Conservation (phyloP, 2,329 filamentous ascomycete species). For the Hortaea werneckii region DNA sequence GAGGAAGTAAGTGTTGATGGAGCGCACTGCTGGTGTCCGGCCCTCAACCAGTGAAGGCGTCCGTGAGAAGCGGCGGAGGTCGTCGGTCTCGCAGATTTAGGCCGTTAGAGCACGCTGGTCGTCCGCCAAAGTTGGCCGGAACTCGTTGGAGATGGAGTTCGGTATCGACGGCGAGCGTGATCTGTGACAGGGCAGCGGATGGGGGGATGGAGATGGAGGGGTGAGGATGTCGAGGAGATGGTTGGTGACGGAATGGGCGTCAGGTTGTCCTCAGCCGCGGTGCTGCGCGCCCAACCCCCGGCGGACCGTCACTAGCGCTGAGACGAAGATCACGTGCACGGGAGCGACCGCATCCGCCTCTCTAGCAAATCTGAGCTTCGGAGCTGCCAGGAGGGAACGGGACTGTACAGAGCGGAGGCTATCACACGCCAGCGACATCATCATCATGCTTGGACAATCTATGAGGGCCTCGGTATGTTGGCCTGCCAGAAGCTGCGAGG, state of each 20-base stretch:
- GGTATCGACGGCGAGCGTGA: not conserved
- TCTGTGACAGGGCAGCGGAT: constrained; percentile 16
- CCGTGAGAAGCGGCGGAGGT: constrained; percentile 30
- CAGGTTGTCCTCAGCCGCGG: not conserved
- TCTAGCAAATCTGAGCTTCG: not conserved
- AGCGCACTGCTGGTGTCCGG: constrained; percentile 14
- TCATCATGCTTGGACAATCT: constrained; percentile 50
- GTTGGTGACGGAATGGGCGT: constrained; percentile 4
- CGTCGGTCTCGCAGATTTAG: constrained; percentile 20
- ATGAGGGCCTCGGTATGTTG: constrained; percentile 48
- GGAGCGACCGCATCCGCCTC: not conserved
- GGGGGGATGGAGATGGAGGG: constrained; percentile 4
- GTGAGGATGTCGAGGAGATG: constrained; percentile 9
- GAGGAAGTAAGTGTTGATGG: not conserved
- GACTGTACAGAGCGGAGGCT: not conserved
- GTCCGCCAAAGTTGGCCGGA: constrained; percentile 3
- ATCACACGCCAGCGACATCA: constrained; percentile 8
- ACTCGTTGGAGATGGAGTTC: constrained; percentile 3
- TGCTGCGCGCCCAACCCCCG: no score
- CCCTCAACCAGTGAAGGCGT: constrained; percentile 53
- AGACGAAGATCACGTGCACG: not conserved
- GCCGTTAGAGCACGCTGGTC: constrained; percentile 8
- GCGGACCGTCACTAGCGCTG: not conserved
- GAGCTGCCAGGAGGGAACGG: not conserved
- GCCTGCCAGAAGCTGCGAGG: not conserved